Evolutionary conservation across 768 basidiomycete genomes (phyloP).

Genomic region (Tylopilus subfusipes): DNA sequence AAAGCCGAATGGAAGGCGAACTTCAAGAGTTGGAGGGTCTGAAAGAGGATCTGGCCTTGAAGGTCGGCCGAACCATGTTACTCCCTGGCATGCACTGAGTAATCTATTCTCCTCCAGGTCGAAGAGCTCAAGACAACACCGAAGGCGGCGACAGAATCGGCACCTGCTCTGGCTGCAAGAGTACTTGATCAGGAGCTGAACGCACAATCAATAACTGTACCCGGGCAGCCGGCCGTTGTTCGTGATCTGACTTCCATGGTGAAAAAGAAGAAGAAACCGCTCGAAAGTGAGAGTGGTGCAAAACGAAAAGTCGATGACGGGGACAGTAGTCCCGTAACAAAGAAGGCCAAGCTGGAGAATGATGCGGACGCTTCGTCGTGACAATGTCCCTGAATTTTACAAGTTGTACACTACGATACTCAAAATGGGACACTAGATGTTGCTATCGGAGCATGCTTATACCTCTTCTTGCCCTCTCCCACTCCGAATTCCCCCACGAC

Average conservation of each 20-base stretch:
- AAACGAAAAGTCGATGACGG: constrained; percentile 76
- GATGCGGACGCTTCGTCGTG: constrained; percentile 18
- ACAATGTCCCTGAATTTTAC: not conserved
- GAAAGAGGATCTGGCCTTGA: constrained; percentile 78
- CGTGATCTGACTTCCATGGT: constrained; percentile 85
- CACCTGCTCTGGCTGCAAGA: constrained; percentile 67
- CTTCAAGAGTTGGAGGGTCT: constrained; percentile 74
- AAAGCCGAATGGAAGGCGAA: constrained; percentile 71
- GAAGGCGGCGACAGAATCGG: constrained; percentile 53
- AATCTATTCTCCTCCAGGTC: constrained; percentile 49
- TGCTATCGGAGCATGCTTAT: constrained; percentile 51
- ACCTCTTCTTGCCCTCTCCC: constrained; percentile 66
- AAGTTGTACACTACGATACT: constrained; percentile 2
- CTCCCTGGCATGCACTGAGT: not conserved
- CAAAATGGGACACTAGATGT: constrained; percentile 23
- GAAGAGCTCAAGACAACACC: constrained; percentile 88
- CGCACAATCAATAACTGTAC: constrained; percentile 32
- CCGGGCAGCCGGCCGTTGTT: constrained; percentile 44
- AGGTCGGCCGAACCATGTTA: constrained; percentile 43
- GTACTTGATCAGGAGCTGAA: constrained; percentile 73
- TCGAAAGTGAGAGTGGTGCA: constrained; percentile 35
- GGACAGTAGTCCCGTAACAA: constrained; percentile 44
- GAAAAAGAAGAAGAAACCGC: constrained; percentile 72
- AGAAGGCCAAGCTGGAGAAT: constrained; percentile 62
- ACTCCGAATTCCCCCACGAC: constrained; percentile 82